phyloP scores from a whole-genome alignment of 2,329 filamentous ascomycete species.

The Xylariales sp. region DNA sequence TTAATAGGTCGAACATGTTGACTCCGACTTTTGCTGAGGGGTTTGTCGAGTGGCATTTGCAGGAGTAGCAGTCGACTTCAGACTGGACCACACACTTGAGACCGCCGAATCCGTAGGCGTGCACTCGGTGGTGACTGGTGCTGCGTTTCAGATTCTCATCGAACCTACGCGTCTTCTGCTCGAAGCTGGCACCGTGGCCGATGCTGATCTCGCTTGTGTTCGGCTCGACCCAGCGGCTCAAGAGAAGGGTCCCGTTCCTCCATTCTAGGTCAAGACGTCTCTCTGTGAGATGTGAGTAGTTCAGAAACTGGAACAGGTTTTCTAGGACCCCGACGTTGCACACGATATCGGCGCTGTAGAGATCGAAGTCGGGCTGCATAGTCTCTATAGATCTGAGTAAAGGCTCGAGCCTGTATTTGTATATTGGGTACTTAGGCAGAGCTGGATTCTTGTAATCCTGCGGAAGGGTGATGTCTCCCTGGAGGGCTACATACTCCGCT shows the following conservation, averaged over 20 bases:
- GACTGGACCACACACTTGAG: neutral
- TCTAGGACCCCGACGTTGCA: neutral
- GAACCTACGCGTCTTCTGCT: neutral
- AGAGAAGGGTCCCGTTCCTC: neutral
- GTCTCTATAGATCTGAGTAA: neutral
- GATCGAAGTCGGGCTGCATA: neutral
- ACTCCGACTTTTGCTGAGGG: neutral
- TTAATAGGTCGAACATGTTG: neutral
- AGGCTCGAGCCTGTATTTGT: neutral
- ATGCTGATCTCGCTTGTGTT: neutral
- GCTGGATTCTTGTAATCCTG: neutral
- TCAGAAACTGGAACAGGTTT: neutral
- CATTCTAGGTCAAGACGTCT: neutral
- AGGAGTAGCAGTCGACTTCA: neutral
- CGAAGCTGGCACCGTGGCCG: neutral
- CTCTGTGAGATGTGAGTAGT: neutral
- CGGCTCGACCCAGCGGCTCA: neutral
- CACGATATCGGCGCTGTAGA: neutral
- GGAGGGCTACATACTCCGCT: neutral
- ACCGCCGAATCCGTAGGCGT: neutral
- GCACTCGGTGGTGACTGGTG: neutral
- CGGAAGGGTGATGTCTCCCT: neutral
- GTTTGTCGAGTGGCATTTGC: neutral
- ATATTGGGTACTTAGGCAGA: neutral
- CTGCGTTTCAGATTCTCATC: neutral